These are phyloP conservation scores for Sungouiella thailandica DNA, from an alignment of 805 yeast species.

Conservation along the genomic window DNA sequence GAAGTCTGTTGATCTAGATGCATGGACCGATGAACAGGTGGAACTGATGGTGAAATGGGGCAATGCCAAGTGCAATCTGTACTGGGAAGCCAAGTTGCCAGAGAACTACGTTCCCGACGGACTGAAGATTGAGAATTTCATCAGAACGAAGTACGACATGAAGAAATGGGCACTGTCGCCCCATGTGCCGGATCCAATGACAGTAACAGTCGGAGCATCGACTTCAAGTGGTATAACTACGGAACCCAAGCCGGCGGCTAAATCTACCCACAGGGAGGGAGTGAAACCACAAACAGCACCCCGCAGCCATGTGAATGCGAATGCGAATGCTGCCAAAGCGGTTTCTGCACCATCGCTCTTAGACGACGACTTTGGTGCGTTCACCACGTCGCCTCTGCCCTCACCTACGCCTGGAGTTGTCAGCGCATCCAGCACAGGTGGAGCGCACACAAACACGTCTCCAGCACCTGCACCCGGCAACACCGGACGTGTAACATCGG, in stretches of 20 bases:
- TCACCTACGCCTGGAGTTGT: slow-evolving; percentile 6
- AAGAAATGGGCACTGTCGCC: slow-evolving; percentile 76
- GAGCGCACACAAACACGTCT: slow-evolving; percentile 4
- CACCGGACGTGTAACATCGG: background rate
- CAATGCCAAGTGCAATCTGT: slow-evolving; percentile 68
- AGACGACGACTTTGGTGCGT: slow-evolving; percentile 41
- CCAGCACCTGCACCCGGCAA: slow-evolving; percentile 13
- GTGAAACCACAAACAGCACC: background rate
- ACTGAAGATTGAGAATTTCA: slow-evolving; percentile 80
- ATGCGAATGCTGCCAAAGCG: background rate
- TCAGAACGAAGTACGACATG: slow-evolving; percentile 85
- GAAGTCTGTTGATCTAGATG: slow-evolving; percentile 88
- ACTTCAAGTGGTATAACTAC: background rate
- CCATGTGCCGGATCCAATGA: slow-evolving; percentile 55
- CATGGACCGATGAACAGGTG: slow-evolving; percentile 94
- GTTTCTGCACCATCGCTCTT: slow-evolving; percentile 9
- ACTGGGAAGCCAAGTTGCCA: slow-evolving; percentile 83
- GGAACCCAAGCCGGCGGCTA: slow-evolving; percentile 1
- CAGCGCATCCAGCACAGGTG: slow-evolving; percentile 1
- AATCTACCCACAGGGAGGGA: slow-evolving; percentile 2
- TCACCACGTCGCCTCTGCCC: slow-evolving; percentile 26
- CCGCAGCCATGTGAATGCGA: background rate
- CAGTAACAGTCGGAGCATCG: slow-evolving; percentile 1
- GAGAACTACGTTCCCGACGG: slow-evolving; percentile 71
- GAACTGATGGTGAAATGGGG: slow-evolving; percentile 83